Conservation (phyloP, 78 protist species). For the Dictyostelium citrinum region DNA sequence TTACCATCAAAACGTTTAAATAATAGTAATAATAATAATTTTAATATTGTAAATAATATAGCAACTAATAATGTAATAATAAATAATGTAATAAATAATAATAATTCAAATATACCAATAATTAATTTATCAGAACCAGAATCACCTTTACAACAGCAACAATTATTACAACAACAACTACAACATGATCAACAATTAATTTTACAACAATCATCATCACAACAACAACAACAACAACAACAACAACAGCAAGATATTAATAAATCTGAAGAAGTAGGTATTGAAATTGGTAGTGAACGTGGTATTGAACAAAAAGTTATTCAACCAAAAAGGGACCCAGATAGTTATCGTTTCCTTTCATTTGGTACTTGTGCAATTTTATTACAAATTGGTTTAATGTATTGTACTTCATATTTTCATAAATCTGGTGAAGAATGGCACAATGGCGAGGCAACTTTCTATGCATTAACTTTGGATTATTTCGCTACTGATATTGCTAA, state of each 20-base stretch:
- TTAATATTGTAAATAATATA: not conserved
- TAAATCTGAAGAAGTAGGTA: not conserved
- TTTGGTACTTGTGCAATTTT: constrained; percentile 23
- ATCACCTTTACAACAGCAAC: constrained; percentile 23
- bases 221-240: not conserved
- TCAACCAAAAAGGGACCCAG: not conserved
- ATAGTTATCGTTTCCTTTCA: constrained; percentile 30
- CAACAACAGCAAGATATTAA: not conserved
- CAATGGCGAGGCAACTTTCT: constrained; percentile 66
- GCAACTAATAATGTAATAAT: not conserved
- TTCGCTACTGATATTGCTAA: constrained; percentile 41
- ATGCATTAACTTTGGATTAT: constrained; percentile 38
- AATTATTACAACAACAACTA: not conserved
- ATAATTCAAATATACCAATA: not conserved
- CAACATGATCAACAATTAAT: not conserved
- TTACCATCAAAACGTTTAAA: not conserved
- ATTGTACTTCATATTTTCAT: constrained; percentile 48
- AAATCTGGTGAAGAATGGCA: constrained; percentile 60
- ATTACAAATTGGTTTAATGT: constrained; percentile 50
- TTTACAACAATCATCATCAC: not conserved
- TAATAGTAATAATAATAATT: not conserved
- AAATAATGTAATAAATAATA: not conserved
- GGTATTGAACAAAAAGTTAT: not conserved
- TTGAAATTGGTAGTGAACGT: not conserved
- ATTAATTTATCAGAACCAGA: not conserved